Evolutionary conservation across 1,284 basidiomycete genomes (phyloP), one percentile per base, ranked within the genome.

Genomic region (Wallemia ichthyophaga): DNA sequence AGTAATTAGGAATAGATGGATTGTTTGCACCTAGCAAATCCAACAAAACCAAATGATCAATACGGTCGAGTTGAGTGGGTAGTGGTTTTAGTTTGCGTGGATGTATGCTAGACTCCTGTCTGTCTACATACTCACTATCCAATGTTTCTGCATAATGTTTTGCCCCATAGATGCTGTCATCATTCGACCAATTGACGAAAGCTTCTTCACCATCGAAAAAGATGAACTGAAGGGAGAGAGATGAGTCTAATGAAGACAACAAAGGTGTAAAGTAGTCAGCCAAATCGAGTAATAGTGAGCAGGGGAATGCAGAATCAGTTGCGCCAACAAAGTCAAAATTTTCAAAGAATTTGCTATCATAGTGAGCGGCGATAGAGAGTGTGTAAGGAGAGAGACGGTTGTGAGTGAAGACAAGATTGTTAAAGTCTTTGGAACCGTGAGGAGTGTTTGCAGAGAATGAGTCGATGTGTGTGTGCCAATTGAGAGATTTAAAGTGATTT

Each of bases 131-230:
- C 0, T 78, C 78, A 0, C 74, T 73, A 15, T 75, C 73, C 91
- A 91, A 95, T 66, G 78, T 78, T 57, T 81, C 72, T 2, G 88
- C 86, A 24, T 95, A 75, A 69, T 94, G 84, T 64, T 86, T 88
- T 64, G 24, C n/a, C 25, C 11, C 56, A 59, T 24, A n/a, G 2
- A 59, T 61, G 53, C 60, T 57, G 69, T 99, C 94, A 0, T 76
- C 79, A 31, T 75, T 75, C 1, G 88, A 87, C 94, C 94, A 99
- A 33, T 78, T 73, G 31, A 79, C 74, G 70, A 91, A 96, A 0
- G 94, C 94, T 70, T 99, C 94, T 69, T 99, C 94, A 1, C 94
- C 94, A 66, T 99, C 95, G 62, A 99, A 91, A 67, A 98, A 94
- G 23, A 98, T 74, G n/a, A 98, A 73, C 68, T 96, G 89, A 17